Evolutionary conservation across 352 stramenopile species (phyloP).

Genomic region (Pythium vanterpoolii): DNA sequence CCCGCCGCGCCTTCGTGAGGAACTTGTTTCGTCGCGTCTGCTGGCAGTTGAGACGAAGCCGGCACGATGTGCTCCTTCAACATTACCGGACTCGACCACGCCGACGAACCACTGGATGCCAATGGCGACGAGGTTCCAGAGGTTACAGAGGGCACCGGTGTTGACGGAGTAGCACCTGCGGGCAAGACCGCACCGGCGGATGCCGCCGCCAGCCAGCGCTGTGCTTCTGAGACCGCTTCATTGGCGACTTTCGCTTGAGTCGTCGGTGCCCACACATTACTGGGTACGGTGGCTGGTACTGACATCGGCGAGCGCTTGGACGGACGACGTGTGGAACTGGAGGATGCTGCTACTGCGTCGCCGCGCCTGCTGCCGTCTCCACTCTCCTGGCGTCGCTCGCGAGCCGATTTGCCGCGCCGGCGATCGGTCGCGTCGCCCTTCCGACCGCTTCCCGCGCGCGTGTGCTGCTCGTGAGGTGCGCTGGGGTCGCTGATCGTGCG

Average conservation of each 20-base stretch:
- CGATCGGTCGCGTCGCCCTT: not conserved
- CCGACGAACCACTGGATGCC: not conserved
- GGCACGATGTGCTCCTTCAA: not conserved
- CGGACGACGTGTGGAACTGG: not conserved
- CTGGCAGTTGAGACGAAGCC: constrained; percentile 4
- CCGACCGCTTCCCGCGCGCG: not conserved
- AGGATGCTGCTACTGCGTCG: not conserved
- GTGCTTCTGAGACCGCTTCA: not conserved
- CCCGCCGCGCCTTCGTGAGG: not conserved
- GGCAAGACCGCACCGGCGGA: constrained; percentile 10
- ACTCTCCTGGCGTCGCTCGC: not conserved
- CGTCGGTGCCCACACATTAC: not conserved
- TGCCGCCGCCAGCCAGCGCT: constrained; percentile 17
- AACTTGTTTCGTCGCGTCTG: not conserved
- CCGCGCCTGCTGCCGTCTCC: not conserved
- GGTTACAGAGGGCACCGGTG: too few relatives aligned
- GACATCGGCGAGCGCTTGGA: not conserved
- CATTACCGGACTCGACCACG: not conserved
- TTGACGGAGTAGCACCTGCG: not conserved
- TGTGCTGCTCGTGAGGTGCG: not conserved
- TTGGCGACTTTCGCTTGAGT: not conserved
- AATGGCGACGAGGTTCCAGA: not conserved
- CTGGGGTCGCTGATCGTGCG: constrained; percentile 12
- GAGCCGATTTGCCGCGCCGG: not conserved
- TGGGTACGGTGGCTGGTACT: not conserved